phyloP scores from a whole-genome alignment of 2,329 filamentous ascomycete genomes.

The Phoma sp. region DNA sequence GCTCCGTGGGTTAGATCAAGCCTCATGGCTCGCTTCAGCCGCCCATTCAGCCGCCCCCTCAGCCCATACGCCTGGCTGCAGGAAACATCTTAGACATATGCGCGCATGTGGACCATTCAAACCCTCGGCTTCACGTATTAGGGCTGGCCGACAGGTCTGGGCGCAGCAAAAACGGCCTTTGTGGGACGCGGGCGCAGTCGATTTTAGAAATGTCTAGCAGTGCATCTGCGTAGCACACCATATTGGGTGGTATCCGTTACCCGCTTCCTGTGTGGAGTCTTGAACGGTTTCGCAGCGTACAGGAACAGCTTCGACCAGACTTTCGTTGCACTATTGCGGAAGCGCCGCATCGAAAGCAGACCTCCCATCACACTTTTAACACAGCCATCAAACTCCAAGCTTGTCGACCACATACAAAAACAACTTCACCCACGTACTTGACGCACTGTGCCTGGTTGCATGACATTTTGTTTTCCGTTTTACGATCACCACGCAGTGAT shows the following conservation, averaged over 20 bases:
- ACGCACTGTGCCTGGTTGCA: background rate
- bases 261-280: slow-evolving; percentile 8
- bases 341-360: slow-evolving; percentile 11
- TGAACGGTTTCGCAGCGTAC: slow-evolving; percentile 2
- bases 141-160: slow-evolving; percentile 15
- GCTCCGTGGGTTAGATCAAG: slow-evolving; percentile 6
- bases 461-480: slow-evolving; percentile 3
- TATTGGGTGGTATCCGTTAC: slow-evolving; percentile 16
- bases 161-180: slow-evolving; percentile 6
- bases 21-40: slow-evolving; percentile 18
- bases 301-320: slow-evolving; percentile 4
- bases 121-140: slow-evolving; percentile 7
- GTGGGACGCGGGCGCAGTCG: slow-evolving; percentile 11
- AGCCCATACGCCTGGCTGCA: slow-evolving; percentile 15
- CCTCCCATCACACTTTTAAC: background rate
- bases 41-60: slow-evolving; percentile 6
- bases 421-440: background rate
- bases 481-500: background rate
- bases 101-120: slow-evolving; percentile 6
- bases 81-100: background rate
- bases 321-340: slow-evolving; percentile 13
- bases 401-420: background rate
- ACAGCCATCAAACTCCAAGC: slow-evolving; percentile 6
- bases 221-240: slow-evolving; percentile 14
- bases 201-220: slow-evolving; percentile 6